Base-by-base conservation (phyloP, 306 rosid species). In the Malus orientalis region DNA sequence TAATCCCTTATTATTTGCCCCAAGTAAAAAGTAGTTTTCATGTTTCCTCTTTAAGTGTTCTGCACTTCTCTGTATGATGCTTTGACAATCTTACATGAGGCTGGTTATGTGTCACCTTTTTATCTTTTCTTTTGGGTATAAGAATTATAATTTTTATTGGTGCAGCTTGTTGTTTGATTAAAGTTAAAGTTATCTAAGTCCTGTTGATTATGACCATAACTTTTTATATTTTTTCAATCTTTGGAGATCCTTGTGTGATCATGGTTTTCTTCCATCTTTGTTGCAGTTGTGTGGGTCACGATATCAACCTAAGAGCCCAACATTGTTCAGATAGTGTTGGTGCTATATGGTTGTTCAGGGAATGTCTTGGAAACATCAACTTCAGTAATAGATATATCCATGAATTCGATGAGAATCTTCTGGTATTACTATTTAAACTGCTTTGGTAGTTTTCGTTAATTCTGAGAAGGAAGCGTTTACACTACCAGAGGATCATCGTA, bases 401-500 rank as follows among this genome's bases (percentile, higher is more conserved):
- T 58, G 81, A 54, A 69, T 81, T 84, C 74, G 57, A 67, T 82
- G 84, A 79, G 70, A 75, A 78, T 80, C 67, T 75, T 84, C 78
- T 60, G 62, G 81, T 84, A 69, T 72, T 73, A 71, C 76, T 61
- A 25, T 76, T 74, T 67, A 60, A 78, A 10, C 75, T 78, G 71
- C 27, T 67, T 77, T 45, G 66, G 32, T 69, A 65, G 79, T 74
- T 82, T 69, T 54, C 57, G 23, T 45, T 78, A 76, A 81, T 78
- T 77, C 82, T 84, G 86, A 83, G 70, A 82, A 82, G 86, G 74
- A 85, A 84, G 83, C 83, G 11, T 71, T 23, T 63, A 47, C 36
- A 76, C 86, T 84, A 71, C 85, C 68, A 38, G 87, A 85, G 93
- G 91, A 69, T 81, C 88, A 81, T 79, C 68, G 96, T 83, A 89